Evolutionary conservation across 2,329 filamentous ascomycete species (phyloP).

Genomic region (Fusarium acutatum): DNA sequence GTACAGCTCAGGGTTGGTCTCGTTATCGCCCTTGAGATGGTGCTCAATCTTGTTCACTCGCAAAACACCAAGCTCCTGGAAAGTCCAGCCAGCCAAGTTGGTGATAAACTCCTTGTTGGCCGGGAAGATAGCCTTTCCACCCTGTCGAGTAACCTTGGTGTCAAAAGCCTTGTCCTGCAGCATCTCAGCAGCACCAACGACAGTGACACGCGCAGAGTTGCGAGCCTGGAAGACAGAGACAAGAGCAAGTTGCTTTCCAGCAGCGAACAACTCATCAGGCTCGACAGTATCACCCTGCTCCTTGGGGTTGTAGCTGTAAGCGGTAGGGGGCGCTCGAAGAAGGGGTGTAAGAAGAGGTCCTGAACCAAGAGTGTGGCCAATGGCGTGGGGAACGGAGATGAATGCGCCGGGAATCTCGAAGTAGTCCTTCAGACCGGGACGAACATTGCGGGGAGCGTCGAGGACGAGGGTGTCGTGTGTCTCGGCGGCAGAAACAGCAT

Average conservation of each 20-base stretch:
- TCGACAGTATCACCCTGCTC: constrained; percentile 74
- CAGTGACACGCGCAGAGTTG: constrained; percentile 89
- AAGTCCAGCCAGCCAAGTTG: constrained; percentile 91
- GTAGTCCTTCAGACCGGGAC: constrained; percentile 77
- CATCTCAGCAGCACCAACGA: constrained; percentile 87
- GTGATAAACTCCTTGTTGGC: constrained; percentile 87
- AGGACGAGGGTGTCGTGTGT: constrained; percentile 89
- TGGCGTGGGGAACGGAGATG: constrained; percentile 82
- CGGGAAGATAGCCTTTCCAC: constrained; percentile 65
- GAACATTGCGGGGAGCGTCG: constrained; percentile 70
- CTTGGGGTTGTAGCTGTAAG: constrained; percentile 94
- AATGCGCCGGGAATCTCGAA: constrained; percentile 67
- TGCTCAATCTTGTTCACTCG: constrained; percentile 87
- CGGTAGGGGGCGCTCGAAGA: constrained; percentile 81
- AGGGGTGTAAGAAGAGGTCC: constrained; percentile 82
- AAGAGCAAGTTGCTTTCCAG: constrained; percentile 82
- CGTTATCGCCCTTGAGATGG: constrained; percentile 64
- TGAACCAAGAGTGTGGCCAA: constrained; percentile 83
- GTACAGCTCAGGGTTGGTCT: constrained; percentile 87
- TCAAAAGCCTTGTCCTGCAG: constrained; percentile 90
- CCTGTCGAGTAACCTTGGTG: constrained; percentile 74
- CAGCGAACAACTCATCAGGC: constrained; percentile 82
- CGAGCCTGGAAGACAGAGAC: constrained; percentile 89
- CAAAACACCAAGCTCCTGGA: constrained; percentile 91
- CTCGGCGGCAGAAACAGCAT: constrained; percentile 77